Conservation (phyloP, 2,329 filamentous ascomycete species). For the Pseudogymnoascus sp. region DNA sequence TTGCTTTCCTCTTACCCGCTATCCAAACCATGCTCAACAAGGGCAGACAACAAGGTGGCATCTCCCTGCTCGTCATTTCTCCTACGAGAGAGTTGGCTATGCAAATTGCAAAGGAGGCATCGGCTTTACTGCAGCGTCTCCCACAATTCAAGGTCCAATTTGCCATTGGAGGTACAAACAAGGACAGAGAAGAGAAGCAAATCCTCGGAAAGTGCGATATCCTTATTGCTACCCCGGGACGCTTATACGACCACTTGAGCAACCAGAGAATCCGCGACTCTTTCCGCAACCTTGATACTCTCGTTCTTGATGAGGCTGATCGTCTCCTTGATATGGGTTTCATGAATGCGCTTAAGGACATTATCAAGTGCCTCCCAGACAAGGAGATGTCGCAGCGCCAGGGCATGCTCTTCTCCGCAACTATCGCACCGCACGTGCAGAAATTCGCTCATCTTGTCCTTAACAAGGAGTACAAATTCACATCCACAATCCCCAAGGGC, state of each 20-base stretch:
- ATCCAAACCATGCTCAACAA: conserved; percentile 58
- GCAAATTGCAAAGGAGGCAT: conserved; percentile 74
- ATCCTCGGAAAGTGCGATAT: conserved; percentile 70
- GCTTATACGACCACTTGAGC: conserved; percentile 66
- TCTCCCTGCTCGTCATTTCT: conserved; percentile 65
- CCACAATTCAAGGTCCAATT: conserved; percentile 47
- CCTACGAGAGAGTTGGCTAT: conserved; percentile 75
- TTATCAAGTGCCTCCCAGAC: conserved; percentile 55
- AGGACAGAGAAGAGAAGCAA: conserved; percentile 55
- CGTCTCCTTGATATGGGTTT: conserved; percentile 97
- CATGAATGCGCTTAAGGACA: conserved; percentile 53
- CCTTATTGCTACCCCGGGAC: conserved; percentile 82
- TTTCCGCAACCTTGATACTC: conserved; percentile 64
- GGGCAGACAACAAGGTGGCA: conserved; percentile 39
- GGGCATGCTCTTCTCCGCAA: conserved; percentile 92
- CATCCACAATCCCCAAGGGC: conserved; percentile 76
- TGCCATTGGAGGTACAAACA: conserved; percentile 89
- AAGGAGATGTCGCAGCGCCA: conserved; percentile 61
- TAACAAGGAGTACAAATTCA: conserved; percentile 70
- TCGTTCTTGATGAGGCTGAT: conserved; percentile 95
- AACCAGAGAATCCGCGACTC: conserved; percentile 38
- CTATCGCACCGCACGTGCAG: conserved; percentile 77
- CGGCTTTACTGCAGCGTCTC: conserved; percentile 25
- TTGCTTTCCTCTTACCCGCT: conserved; percentile 83
- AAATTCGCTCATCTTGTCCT: conserved; percentile 73